Percentiles rank a stretch among this genome's conserved stretches.
These are phyloP conservation scores for Colletotrichum sp. DNA, from an alignment of 2,329 filamentous ascomycete species.

Conservation along the genomic window DNA sequence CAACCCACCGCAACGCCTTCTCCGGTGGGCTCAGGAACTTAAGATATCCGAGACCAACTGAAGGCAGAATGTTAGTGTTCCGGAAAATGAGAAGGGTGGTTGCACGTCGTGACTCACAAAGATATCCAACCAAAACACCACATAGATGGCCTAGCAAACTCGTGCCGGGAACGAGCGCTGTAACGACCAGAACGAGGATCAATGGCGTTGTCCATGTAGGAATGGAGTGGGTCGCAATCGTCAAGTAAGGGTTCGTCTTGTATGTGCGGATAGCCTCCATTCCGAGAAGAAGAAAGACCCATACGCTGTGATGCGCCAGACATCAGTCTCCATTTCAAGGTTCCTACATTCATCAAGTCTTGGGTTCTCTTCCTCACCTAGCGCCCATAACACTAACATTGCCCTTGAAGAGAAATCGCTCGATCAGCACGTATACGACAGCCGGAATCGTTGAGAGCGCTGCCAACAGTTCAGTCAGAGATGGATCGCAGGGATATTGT, in stretches of 20 bases:
- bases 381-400: constrained; percentile 82
- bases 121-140: constrained; percentile 83
- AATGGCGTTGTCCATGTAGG: constrained; percentile 93
- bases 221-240: constrained; percentile 67
- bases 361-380: constrained; percentile 59
- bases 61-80: background rate
- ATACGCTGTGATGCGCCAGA: constrained; percentile 65
- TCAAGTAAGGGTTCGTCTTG: constrained; percentile 79
- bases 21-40: constrained; percentile 91
- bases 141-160: constrained; percentile 88
- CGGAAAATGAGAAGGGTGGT: background rate
- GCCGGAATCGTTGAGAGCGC: constrained; percentile 84
- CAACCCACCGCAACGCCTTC: constrained; percentile 84
- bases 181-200: constrained; percentile 75
- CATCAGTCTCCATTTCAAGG: background rate
- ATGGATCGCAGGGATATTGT: background rate
- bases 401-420: constrained; percentile 72
- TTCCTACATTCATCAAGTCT: background rate
- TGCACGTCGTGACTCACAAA: constrained; percentile 60
- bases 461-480: constrained; percentile 38
- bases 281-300: constrained; percentile 88
- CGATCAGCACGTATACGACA: constrained; percentile 78
- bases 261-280: constrained; percentile 88
- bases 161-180: constrained; percentile 78
- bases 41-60: constrained; percentile 86